A percentile compares a stretch with the other conserved stretches of the same genome.
These are phyloP conservation scores for Linum lewisii DNA, from an alignment of 345 rosid species.

Conservation along the genomic window DNA sequence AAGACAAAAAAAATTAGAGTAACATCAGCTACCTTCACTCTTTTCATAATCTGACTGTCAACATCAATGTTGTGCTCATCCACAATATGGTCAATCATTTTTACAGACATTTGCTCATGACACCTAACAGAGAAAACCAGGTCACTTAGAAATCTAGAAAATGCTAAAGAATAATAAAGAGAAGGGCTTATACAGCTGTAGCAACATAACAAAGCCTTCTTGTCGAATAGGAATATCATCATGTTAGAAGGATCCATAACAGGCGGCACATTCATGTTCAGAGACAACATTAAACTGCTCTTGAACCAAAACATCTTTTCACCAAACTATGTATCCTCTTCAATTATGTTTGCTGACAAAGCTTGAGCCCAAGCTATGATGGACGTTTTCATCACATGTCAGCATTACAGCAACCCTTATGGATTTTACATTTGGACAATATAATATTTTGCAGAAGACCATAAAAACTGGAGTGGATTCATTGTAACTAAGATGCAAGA, in stretches of 20 bases:
- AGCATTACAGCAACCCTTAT: too few relatives aligned
- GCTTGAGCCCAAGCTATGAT: too few relatives aligned
- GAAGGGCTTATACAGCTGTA: too few relatives aligned
- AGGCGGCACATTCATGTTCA: neutral
- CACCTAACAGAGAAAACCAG: constrained; percentile 38
- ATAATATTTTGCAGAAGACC: neutral
- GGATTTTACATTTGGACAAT: too few relatives aligned
- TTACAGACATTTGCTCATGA: constrained; percentile 78
- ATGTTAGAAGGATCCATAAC: neutral
- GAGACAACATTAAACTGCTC: too few relatives aligned
- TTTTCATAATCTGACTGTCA: constrained; percentile 66
- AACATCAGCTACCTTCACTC: constrained; percentile 54
- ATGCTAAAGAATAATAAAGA: too few relatives aligned
- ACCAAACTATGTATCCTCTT: too few relatives aligned
- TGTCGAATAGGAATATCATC: neutral
- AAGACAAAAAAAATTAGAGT: constrained; percentile 4
- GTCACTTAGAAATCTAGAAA: neutral
- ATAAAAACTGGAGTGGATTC: constrained; percentile 10
- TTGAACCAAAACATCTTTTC: too few relatives aligned
- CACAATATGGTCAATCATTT: constrained; percentile 69
- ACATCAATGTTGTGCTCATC: constrained; percentile 76
- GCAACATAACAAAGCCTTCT: too few relatives aligned
- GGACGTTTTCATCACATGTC: too few relatives aligned
- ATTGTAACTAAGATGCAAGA: constrained; percentile 8
- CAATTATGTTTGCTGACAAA: too few relatives aligned